A percentile compares a stretch with the other conserved stretches of the same genome.
Evolutionary conservation across 2,329 filamentous ascomycete species (phyloP).

Genomic region (Scytalidium lignicola): DNA sequence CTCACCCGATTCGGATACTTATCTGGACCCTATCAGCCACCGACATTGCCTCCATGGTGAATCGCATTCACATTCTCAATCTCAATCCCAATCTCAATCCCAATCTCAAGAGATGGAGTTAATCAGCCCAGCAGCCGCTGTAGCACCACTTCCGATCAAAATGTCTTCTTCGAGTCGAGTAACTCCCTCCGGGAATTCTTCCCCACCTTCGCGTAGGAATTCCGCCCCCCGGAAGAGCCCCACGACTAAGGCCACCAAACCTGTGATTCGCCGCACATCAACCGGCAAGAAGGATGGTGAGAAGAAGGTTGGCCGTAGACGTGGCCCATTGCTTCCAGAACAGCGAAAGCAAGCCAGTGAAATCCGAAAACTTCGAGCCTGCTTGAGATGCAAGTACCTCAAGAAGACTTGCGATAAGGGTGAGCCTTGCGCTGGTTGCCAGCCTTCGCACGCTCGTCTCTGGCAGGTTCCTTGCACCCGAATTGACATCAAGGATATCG

Average conservation of each 20-base stretch:
- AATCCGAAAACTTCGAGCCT: constrained; percentile 90
- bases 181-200: constrained; percentile 56
- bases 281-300: constrained; percentile 79
- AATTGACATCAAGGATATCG: constrained; percentile 98
- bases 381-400: constrained; percentile 93
- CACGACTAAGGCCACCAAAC: constrained; percentile 72
- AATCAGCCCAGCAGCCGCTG: constrained; percentile 64
- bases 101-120: constrained; percentile 42
- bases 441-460: constrained; percentile 88
- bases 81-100: too few relatives aligned
- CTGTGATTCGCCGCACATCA: constrained; percentile 71
- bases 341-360: constrained; percentile 95
- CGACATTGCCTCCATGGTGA: constrained; percentile 59
- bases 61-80: constrained; percentile 30
- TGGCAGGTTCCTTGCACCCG: constrained; percentile 98
- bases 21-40: constrained; percentile 54
- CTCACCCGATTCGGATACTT: constrained; percentile 76
- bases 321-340: constrained; percentile 84
- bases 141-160: constrained; percentile 66
- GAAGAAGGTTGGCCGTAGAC: constrained; percentile 89
- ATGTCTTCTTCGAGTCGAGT: constrained; percentile 53
- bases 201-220: constrained; percentile 61
- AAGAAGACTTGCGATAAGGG: constrained; percentile 99
- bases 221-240: constrained; percentile 60
- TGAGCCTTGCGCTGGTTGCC: constrained; percentile 90